Percentiles rank a stretch among this genome's conserved stretches.
phyloP scores from a whole-genome alignment of 2,329 filamentous ascomycete genomes.

The Ceratocystis papillata region DNA sequence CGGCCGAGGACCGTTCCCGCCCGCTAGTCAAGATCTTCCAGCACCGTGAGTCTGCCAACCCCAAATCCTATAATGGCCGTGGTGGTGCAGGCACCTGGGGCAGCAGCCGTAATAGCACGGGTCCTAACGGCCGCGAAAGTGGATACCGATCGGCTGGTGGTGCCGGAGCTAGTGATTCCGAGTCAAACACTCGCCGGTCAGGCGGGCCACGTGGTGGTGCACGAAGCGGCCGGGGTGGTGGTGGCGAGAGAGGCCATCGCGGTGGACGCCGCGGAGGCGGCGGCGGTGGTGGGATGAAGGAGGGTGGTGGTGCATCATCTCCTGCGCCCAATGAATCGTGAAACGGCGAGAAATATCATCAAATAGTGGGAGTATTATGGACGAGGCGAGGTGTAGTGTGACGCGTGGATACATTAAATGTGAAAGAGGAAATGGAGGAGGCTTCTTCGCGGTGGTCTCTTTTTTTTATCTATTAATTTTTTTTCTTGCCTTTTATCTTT shows the following conservation, averaged over 20 bases:
- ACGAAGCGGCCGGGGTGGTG: conserved; percentile 40
- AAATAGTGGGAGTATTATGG: not conserved
- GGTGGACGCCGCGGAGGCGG: conserved; percentile 43
- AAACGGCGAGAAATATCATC: not conserved
- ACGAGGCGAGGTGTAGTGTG: not conserved
- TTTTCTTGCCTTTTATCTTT: not conserved
- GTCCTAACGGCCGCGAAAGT: conserved; percentile 44
- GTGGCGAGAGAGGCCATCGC: conserved; percentile 42
- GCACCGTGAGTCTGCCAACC: conserved; percentile 43
- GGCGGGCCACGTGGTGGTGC: conserved; percentile 46
- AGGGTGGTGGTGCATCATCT: conserved; percentile 45
- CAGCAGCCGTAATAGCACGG: conserved; percentile 52
- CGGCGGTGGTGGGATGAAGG: conserved; percentile 43
- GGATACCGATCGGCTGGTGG: conserved; percentile 72
- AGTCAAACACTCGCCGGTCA: conserved; percentile 41
- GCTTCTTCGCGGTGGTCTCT: conserved; percentile 3
- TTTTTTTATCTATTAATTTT: conserved; percentile 10
- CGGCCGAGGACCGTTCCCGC: conserved; percentile 61
- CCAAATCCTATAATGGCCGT: conserved; percentile 44
- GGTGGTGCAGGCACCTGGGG: conserved; percentile 59
- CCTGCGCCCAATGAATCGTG: conserved; percentile 38
- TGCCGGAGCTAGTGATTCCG: conserved; percentile 57
- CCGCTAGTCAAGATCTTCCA: conserved; percentile 77
- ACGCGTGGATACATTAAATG: too few species aligned
- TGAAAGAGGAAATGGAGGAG: not conserved